Conservation (phyloP, 1,284 basidiomycete genomes). For the Ganoderma resinaceum region DNA sequence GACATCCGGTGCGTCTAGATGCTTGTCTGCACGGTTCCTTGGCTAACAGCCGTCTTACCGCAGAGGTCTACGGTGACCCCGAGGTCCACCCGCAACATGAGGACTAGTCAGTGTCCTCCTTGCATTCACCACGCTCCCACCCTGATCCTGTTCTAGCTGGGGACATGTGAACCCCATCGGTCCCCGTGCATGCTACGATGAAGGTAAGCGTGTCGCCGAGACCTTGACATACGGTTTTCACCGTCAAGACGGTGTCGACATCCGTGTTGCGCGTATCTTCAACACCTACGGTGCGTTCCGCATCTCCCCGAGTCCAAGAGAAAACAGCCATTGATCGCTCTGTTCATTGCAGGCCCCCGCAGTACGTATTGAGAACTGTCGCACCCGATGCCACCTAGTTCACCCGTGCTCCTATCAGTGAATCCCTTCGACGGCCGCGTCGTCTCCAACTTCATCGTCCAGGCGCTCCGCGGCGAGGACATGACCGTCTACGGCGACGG, state of each 20-base stretch:
- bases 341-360: conserved; percentile 47
- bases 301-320: not conserved
- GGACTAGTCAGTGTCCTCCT: conserved; percentile 75
- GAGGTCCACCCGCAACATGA: conserved; percentile 96
- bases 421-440: conserved; percentile 96
- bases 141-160: conserved; percentile 65
- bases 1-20: conserved; percentile 73
- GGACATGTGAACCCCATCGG: conserved; percentile 98
- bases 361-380: conserved; percentile 45
- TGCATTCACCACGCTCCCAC: not conserved
- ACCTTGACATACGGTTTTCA: conserved; percentile 95
- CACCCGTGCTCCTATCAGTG: conserved; percentile 60
- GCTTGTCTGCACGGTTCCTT: conserved; percentile 19
- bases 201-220: conserved; percentile 96
- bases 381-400: not conserved
- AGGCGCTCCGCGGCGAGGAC: conserved; percentile 94
- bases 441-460: conserved; percentile 98
- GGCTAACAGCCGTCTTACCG: conserved; percentile 16
- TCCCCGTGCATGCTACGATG: conserved; percentile 97
- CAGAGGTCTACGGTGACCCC: conserved; percentile 97
- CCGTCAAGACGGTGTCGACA: conserved; percentile 93
- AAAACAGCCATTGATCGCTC: not conserved
- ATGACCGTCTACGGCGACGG: conserved; percentile 98
- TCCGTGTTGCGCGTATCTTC: conserved; percentile 96
- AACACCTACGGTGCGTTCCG: conserved; percentile 76